Base-by-base conservation (phyloP, 257 asterid genomes). In the Rehmannia glutinosa region DNA sequence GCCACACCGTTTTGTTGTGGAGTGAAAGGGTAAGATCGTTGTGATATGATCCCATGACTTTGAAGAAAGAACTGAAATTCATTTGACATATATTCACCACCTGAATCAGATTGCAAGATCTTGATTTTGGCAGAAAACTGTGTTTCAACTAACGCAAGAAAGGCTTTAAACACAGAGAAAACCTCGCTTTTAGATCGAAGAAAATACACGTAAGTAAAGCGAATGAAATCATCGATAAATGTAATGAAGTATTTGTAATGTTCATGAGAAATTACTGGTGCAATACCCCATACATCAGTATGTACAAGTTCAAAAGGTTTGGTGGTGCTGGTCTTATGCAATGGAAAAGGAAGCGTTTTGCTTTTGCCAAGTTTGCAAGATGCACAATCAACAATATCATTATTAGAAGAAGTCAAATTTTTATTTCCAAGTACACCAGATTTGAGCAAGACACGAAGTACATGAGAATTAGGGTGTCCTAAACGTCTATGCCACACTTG, bases 351-450 rank as follows among this genome's bases (percentile, higher is more conserved):
- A 8, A 62, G 8, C 2, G 5, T 16, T 45, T 62, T 62, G 24
- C 55, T 45, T 5, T 62, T 62, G n/a, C 27, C 69, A 12, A 62
- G 43, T 45, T 62, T 62, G 30, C 69, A 62, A 62, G 56, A 25
- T 24, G 54, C 5, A 4, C 38, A 42, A 23, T 2, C 43, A n/a
- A 41, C 7, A 43, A n/a, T n/a, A n/a, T n/a, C n/a, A n/a, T n/a
- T n/a, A n/a, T n/a, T n/a, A n/a, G n/a, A n/a, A n/a, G n/a, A n/a
- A n/a, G n/a, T n/a, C n/a, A n/a, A n/a, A n/a, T n/a, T n/a, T n/a
- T n/a, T n/a, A n/a, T n/a, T n/a, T n/a, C n/a, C n/a, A n/a, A n/a
- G n/a, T n/a, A n/a, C n/a, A n/a, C n/a, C n/a, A n/a, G n/a, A n/a
- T n/a, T n/a, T n/a, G n/a, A n/a, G n/a, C n/a, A n/a, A n/a, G n/a